Evolutionary conservation across 306 rosid species (phyloP).

Genomic region (Vigna reflexopilosa): DNA sequence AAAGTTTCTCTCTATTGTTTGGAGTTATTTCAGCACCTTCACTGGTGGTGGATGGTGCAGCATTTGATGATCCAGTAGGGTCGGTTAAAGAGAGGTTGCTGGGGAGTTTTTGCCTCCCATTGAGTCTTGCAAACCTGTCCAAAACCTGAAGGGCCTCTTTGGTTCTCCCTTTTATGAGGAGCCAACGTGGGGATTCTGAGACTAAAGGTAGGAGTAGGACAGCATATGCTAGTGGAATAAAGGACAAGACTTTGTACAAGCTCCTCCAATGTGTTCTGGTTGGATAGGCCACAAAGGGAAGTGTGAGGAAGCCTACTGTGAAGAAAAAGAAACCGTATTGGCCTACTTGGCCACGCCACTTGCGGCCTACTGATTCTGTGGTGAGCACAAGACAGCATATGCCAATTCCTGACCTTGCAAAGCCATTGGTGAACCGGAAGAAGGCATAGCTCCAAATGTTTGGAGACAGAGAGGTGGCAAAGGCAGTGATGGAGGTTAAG

Average conservation of each 20-base stretch:
- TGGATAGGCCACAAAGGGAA: slow-evolving; percentile 46
- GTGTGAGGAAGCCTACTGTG: slow-evolving; percentile 43
- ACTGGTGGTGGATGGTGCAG: not conserved
- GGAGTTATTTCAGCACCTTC: slow-evolving; percentile 5
- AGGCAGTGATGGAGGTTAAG: slow-evolving; percentile 44
- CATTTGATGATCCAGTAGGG: slow-evolving; percentile 22
- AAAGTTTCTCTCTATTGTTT: slow-evolving; percentile 25
- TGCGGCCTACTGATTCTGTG: slow-evolving; percentile 43
- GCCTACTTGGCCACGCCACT: slow-evolving; percentile 46
- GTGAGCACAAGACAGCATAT: slow-evolving; percentile 43
- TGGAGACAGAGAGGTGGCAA: slow-evolving; percentile 41
- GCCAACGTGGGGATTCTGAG: slow-evolving; percentile 48
- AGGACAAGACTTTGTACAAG: slow-evolving; percentile 41
- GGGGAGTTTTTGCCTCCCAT: slow-evolving; percentile 40
- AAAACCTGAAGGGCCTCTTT: slow-evolving; percentile 42
- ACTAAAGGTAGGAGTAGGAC: slow-evolving; percentile 36
- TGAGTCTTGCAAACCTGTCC: slow-evolving; percentile 42
- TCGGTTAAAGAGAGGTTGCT: slow-evolving; percentile 15
- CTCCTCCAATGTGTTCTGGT: slow-evolving; percentile 44
- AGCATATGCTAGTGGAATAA: slow-evolving; percentile 37
- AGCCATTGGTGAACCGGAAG: slow-evolving; percentile 41
- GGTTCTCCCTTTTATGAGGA: slow-evolving; percentile 40
- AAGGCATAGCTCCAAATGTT: slow-evolving; percentile 41
- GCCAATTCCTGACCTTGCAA: slow-evolving; percentile 49
- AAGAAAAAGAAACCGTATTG: slow-evolving; percentile 49